Evolutionary conservation across 2,329 filamentous ascomycete genomes (phyloP).

Genomic region (Monosporascus cannonballus): DNA sequence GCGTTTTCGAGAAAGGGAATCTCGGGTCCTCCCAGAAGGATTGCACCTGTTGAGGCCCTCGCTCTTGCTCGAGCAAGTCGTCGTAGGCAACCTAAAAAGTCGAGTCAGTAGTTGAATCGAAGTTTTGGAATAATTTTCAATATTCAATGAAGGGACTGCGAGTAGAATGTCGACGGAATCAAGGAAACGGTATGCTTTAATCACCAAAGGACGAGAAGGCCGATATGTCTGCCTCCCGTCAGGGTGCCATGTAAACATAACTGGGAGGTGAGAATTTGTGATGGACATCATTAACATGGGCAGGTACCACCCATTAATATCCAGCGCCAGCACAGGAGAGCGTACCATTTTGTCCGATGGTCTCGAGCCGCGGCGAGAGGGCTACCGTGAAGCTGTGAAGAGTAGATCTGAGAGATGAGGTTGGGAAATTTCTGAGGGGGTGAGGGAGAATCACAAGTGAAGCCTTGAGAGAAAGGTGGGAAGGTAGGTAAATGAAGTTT

Average conservation of each 20-base stretch:
- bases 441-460: not conserved
- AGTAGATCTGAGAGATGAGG: not conserved
- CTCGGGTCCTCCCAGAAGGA: slow-evolving; percentile 12
- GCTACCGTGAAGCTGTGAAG: not conserved
- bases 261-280: not conserved
- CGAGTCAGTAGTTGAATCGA: not conserved
- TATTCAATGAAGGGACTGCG: too few relatives aligned
- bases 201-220: too few relatives aligned
- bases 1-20: slow-evolving; percentile 3
- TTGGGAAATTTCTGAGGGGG: not conserved
- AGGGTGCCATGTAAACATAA: not conserved
- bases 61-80: slow-evolving; percentile 18
- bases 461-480: not conserved
- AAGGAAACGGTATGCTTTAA: too few relatives aligned
- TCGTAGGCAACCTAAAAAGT: slow-evolving; percentile 22
- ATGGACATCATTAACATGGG: not conserved
- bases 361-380: not conserved
- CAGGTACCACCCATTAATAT: too few relatives aligned
- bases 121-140: too few relatives aligned
- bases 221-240: too few relatives aligned
- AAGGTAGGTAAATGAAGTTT: not conserved
- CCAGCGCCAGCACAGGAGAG: not conserved
- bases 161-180: too few relatives aligned
- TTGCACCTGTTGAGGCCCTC: slow-evolving; percentile 16
- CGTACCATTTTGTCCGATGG: not conserved